Base-by-base conservation (phyloP, 2,329 filamentous ascomycete genomes). In the Penicillium brasilianum region DNA sequence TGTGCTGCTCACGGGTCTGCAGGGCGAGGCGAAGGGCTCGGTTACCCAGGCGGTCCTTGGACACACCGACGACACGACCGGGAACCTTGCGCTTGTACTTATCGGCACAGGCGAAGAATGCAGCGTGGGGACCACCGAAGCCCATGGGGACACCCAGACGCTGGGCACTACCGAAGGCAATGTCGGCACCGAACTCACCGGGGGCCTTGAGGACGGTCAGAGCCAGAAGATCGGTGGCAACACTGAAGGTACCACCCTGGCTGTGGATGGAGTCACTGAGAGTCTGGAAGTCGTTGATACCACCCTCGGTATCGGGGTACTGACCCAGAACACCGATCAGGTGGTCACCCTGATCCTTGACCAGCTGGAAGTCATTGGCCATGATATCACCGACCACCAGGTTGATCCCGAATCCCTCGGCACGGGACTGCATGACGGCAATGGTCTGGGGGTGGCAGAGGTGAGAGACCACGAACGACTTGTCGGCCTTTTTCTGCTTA, bases 51-150 rank as follows among this genome's bases (percentile, higher is more conserved):
- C 94, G 86, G 74, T 98, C 94, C 78, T 96, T 96, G 54, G 94
- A 97, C 3, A 97, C 85, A 68, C 94, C 94, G 63, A 98, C 90
- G 32, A 97, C 81, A 68, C 94, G 90, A 46, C 93, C 94, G 4
- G 94, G 94, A 65, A 97, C 94, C 81, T 96, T 96, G 62, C 94
- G 87, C 86, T 97, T 97, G 81, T 94, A 88, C 78, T 94, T 92
- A 53, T 97, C 93, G 57, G 87, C 87, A 57, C 93, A 93, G 20
- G 94, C 91, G 76, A 98, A 97, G 85, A 98, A 98, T 18, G 93
- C 94, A 28, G 94, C 94, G 73, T 97, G 94, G n/a, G 94, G 94
- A 20, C 94, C 94, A 71, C 94, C 94, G 70, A 89, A 96, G 53
- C 94, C 94, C 74, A 97, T 87, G 2, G 94, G 93, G 13, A 98